A percentile compares a stretch with the other conserved stretches of the same genome.
Evolutionary conservation across 345 rosid species (phyloP).

Genomic region (Jatropha curcas): DNA sequence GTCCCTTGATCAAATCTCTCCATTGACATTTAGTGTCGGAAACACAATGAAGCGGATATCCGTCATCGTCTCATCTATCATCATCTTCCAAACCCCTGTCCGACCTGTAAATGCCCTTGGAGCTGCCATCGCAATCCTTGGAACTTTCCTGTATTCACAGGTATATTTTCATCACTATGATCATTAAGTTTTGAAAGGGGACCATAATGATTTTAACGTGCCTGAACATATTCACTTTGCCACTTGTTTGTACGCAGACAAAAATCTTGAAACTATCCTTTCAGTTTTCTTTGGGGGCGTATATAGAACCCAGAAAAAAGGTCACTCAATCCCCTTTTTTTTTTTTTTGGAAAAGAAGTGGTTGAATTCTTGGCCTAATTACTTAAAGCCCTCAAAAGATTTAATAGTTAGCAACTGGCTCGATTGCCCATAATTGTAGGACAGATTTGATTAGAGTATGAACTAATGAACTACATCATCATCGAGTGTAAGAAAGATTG

Average conservation of each 20-base stretch:
- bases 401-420: too few species aligned
- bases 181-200: slow-evolving; percentile 2
- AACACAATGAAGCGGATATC: slow-evolving; percentile 98
- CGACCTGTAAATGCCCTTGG: slow-evolving; percentile 92
- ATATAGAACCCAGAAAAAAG: background rate
- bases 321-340: background rate
- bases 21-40: slow-evolving; percentile 93
- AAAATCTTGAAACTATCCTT: slow-evolving; percentile 20
- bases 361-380: too few species aligned
- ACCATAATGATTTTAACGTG: slow-evolving; percentile 1
- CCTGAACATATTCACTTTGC: slow-evolving; percentile 18
- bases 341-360: background rate
- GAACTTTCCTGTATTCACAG: slow-evolving; percentile 98
- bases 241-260: slow-evolving; percentile 27
- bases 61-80: slow-evolving; percentile 93
- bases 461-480: too few species aligned
- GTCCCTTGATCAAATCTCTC: slow-evolving; percentile 95
- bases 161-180: slow-evolving; percentile 37
- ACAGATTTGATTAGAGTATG: too few species aligned
- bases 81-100: slow-evolving; percentile 95
- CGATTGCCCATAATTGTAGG: too few species aligned
- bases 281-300: slow-evolving; percentile 2
- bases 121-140: slow-evolving; percentile 92
- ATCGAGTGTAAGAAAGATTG: too few species aligned
- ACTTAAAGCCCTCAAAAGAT: too few species aligned